Base-by-base conservation (phyloP, 257 asterid genomes). In the Agastache rugosa region DNA sequence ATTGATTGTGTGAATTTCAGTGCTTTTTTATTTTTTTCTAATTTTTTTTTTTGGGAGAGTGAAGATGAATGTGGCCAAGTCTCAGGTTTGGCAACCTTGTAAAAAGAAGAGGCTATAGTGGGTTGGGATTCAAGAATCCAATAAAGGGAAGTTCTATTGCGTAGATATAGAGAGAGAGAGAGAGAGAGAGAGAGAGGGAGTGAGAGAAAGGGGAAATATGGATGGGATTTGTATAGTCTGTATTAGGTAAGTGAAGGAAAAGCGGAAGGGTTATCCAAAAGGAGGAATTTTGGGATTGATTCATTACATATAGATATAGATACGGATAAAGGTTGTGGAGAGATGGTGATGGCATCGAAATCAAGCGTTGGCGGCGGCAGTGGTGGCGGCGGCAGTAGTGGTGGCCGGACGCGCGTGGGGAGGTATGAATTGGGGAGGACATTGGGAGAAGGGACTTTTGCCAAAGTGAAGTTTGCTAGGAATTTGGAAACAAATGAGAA, bases 11-110 rank as follows among this genome's bases (percentile, higher is more conserved):
- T 60, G 31, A 11, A n/a, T 7, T 8, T 25, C 45, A 42, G 71
- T 34, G n/a, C 12, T 12, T 20, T 12, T 58, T 23, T 58, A 25
- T 22, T 23, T 7, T 10, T 4, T 29, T 47, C 11, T 20, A 0
- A 16, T 63, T 29, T 0, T 25, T 29, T 0, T 25, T 23, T 20
- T 48, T 16, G 4, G 9, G 42, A 31, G 44, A 56, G 75, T 75
- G 67, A 81, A 83, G 77, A 90, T 88, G 98, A 90, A 56, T 78
- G 77, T 85, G 48, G 79, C 67, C 5, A 92, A 92, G 92, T 90
- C 97, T 55, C 98, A 89, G 76, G 96, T 92, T 50, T 92, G 98
- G 98, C 98, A 92, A 63, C 98, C 97, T 76, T 90, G 97, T 76
- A 92, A 92, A 82, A 92, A 92, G 94, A 92, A 92, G 92, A 87